Conservation (phyloP, 192 early-diverging fungal species). For the Rhizophagus clarus region DNA sequence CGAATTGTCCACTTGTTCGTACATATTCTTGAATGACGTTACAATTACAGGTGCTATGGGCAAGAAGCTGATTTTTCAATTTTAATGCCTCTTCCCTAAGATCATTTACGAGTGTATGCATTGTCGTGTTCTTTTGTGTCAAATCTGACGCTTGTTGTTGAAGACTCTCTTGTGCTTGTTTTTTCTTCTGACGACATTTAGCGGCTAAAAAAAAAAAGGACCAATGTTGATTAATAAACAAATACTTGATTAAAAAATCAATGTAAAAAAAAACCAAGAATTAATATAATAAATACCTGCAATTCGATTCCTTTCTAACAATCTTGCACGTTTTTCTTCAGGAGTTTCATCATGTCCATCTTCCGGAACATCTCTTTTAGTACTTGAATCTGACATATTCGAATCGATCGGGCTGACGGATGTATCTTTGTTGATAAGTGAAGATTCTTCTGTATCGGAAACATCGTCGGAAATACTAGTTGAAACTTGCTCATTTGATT, state of each 20-base stretch:
- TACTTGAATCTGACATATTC: no score
- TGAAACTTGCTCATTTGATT: no score
- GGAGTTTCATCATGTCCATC: background rate
- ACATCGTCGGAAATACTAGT: no score
- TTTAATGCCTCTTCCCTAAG: constrained; percentile 46
- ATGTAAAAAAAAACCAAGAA: background rate
- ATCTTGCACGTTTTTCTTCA: constrained; percentile 43
- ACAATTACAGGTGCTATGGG: constrained; percentile 24
- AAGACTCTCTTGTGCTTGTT: constrained; percentile 51
- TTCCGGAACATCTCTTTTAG: no score
- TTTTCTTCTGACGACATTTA: constrained; percentile 63
- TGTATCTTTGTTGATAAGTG: no score
- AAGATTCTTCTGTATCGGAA: no score
- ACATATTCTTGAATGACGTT: constrained; percentile 1
- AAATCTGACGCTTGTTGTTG: constrained; percentile 40
- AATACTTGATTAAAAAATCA: no score
- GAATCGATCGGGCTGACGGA: no score
- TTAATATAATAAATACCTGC: constrained; percentile 37
- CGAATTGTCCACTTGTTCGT: background rate
- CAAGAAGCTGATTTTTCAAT: constrained; percentile 24
- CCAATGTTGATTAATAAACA: background rate
- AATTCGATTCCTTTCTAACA: constrained; percentile 51
- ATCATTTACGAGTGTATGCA: constrained; percentile 36
- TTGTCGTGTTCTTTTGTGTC: constrained; percentile 33
- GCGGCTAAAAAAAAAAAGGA: constrained; percentile 39